Evolutionary conservation across 2,329 filamentous ascomycete species (phyloP), one percentile per base, ranked within the genome.

Genomic region (Fusarium sp.): DNA sequence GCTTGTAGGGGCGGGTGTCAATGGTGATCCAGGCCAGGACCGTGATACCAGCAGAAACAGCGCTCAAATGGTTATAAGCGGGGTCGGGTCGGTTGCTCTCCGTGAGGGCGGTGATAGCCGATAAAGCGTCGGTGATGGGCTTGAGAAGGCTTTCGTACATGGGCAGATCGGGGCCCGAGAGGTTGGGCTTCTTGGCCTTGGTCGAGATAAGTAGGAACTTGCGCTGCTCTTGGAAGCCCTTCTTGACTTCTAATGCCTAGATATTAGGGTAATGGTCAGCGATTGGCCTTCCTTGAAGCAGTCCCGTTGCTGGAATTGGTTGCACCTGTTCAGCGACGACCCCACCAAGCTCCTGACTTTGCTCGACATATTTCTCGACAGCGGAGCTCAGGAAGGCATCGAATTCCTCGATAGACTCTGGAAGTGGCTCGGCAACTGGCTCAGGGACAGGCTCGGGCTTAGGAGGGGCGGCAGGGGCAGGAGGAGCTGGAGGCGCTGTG

Each of bases 1-100:
- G 94, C 79, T 96, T 95, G 73, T 90, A 92, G 3, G 96, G 96
- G 80, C 94, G 95, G 72, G 86, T 88, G 61, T 97, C 93, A 57
- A 96, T 90, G 1, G 92, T 93, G 66, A 98, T 93, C 96, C 96
- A 99, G 36, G 93, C 94, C 67, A 99, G 86, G 42, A 95, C 92
- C 79, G 94, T 92, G 75, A 98, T 95, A 74, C 95, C 95, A 80
- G 98, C 96, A 1, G 94, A 92, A 33, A 98, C 94, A 75, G 95
- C 92, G 79, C 92, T 94, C 57, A 99, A 85, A 75, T 98, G 94
- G 76, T 93, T 93, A 80, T 94, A 94, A 75, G 93, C 85, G 2
- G 92, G 88, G 2, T 92, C 92, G 10, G 90, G 90, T 49, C 95
- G 91, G 82, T 97, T 97, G 67, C 88, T 88, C 78, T 98, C 95